Conservation (phyloP, 2,329 filamentous ascomycete species). For the Cadophora sp. region DNA sequence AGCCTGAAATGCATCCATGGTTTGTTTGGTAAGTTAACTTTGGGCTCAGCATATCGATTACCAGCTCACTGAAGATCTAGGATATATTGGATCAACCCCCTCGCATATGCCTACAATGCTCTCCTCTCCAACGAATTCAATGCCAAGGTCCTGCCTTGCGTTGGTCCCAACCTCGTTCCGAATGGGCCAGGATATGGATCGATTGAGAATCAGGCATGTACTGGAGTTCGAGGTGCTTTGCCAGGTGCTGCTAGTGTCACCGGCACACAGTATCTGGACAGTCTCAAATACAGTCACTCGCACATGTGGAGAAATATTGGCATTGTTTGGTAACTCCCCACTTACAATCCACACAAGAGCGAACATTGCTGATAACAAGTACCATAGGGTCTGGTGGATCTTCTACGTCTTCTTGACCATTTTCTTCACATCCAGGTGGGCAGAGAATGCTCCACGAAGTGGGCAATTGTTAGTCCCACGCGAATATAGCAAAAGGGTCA, state of each 20-base stretch:
- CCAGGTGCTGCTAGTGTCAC: slow-evolving; percentile 56
- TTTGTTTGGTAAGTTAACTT: slow-evolving; percentile 49
- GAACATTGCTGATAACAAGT: background rate
- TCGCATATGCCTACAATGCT: slow-evolving; percentile 74
- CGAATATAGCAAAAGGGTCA: slow-evolving; percentile 55
- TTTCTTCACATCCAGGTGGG: slow-evolving; percentile 63
- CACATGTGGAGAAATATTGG: slow-evolving; percentile 66
- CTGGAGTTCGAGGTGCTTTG: slow-evolving; percentile 62
- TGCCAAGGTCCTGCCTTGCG: slow-evolving; percentile 59
- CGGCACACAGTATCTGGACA: slow-evolving; percentile 63
- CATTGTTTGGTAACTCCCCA: slow-evolving; percentile 54
- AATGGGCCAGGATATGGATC: slow-evolving; percentile 56
- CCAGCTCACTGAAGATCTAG: slow-evolving; percentile 37
- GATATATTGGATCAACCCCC: slow-evolving; percentile 70
- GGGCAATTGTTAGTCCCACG: slow-evolving; percentile 66
- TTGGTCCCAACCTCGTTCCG: slow-evolving; percentile 57
- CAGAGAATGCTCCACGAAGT: slow-evolving; percentile 54
- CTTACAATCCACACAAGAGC: background rate
- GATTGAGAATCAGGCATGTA: slow-evolving; percentile 56
- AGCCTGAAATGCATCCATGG: slow-evolving; percentile 69
- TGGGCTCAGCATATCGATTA: no score
- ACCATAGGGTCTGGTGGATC: slow-evolving; percentile 61
- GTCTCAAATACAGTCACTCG: slow-evolving; percentile 60
- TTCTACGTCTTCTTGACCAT: slow-evolving; percentile 65
- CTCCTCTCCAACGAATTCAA: slow-evolving; percentile 77